Evolutionary conservation across 2,329 filamentous ascomycete species (phyloP).

Genomic region (Lasiodiplodia sp.): DNA sequence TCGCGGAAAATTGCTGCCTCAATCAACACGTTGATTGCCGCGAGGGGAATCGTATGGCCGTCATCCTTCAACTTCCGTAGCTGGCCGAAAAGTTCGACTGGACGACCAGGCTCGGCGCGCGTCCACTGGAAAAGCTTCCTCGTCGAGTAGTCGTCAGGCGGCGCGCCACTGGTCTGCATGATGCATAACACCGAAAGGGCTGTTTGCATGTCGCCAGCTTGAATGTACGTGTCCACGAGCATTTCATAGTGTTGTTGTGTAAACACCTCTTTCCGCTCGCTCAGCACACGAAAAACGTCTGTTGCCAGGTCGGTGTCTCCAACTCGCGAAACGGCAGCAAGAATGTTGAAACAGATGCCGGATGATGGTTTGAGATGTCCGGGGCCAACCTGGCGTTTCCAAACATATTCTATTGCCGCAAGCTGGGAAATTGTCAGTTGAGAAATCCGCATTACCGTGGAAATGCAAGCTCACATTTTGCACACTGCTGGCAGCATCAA

Average conservation of each 20-base stretch:
- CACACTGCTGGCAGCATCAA: constrained; percentile 75
- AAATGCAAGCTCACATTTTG: constrained; percentile 58
- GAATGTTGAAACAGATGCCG: constrained; percentile 70
- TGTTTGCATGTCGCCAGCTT: constrained; percentile 65
- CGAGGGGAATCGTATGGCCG: constrained; percentile 59
- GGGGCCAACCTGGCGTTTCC: constrained; percentile 70
- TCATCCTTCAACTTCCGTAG: constrained; percentile 64
- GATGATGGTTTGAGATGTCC: constrained; percentile 69
- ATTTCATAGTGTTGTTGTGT: constrained; percentile 78
- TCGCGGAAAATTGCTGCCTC: constrained; percentile 57
- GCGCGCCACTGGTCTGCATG: constrained; percentile 71
- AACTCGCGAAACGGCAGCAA: constrained; percentile 74
- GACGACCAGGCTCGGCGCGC: constrained; percentile 48
- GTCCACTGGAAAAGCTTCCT: constrained; percentile 68
- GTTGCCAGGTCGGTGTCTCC: constrained; percentile 74
- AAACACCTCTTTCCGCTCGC: constrained; percentile 64
- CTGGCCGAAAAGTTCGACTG: constrained; percentile 61
- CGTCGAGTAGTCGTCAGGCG: constrained; percentile 67
- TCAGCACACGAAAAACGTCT: constrained; percentile 72
- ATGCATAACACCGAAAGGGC: constrained; percentile 75
- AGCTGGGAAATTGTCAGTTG: constrained; percentile 53
- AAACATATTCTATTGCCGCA: constrained; percentile 71
- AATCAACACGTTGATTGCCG: constrained; percentile 60
- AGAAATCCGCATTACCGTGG: too few relatives aligned
- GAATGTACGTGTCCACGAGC: constrained; percentile 74